A percentile compares a stretch with the other conserved stretches of the same genome.
phyloP scores from a whole-genome alignment of 805 yeast species.

The Saccharomycopsis selenospora region DNA sequence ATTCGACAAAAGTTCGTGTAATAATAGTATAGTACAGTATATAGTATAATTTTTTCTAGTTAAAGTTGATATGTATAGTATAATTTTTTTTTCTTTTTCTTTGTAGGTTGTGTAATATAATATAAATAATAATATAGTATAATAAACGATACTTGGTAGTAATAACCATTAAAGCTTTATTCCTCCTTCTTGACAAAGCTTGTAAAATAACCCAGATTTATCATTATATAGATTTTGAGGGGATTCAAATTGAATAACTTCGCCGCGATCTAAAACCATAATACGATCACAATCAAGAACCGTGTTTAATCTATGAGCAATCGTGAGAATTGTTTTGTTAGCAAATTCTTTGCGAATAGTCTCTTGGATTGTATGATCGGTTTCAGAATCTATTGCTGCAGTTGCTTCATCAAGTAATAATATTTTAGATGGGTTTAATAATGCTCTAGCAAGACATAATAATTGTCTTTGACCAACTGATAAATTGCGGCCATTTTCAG shows the following conservation, averaged over 20 bases:
- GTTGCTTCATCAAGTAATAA: slow-evolving; percentile 81
- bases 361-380: slow-evolving; percentile 71
- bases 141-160: not conserved
- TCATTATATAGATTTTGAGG: slow-evolving; percentile 45
- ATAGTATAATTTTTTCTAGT: too few species aligned
- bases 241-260: slow-evolving; percentile 66
- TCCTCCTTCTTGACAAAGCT: slow-evolving; percentile 48
- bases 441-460: slow-evolving; percentile 75
- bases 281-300: slow-evolving; percentile 78
- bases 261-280: slow-evolving; percentile 65
- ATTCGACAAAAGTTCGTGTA: too few species aligned
- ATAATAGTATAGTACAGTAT: too few species aligned
- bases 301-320: slow-evolving; percentile 85
- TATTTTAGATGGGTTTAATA: slow-evolving; percentile 63
- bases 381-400: slow-evolving; percentile 82
- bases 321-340: slow-evolving; percentile 74
- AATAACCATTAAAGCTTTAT: not conserved
- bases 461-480: slow-evolving; percentile 86
- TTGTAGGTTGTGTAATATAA: slow-evolving; percentile 2
- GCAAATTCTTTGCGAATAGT: slow-evolving; percentile 68
- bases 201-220: slow-evolving; percentile 40
- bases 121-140: not conserved
- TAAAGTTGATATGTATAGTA: too few species aligned
- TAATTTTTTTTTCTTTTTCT: too few species aligned
- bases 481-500: slow-evolving; percentile 75